Base-by-base conservation (phyloP, 2,329 filamentous ascomycete species). In the Cryoendolithus antarcticus region DNA sequence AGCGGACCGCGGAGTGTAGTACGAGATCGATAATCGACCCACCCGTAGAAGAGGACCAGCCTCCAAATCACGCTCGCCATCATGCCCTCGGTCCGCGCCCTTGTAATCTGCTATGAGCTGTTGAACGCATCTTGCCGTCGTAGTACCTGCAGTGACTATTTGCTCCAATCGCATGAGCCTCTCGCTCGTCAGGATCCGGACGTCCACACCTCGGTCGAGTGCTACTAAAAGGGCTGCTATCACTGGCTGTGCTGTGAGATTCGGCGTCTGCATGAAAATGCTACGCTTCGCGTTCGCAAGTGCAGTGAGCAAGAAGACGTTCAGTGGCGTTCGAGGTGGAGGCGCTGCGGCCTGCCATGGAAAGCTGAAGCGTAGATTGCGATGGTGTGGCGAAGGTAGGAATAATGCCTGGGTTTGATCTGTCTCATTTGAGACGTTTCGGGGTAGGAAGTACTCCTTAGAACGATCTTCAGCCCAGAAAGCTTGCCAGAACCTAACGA, bases 191-290 rank as follows among this genome's bases (percentile, higher is more conserved):
- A 54, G 38, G n/a, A 61, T 49, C 11, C 41, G 44, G 54, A 93
- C 74, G 39, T 80, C 60, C 8, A 91, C 72, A 1, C 83, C 82
- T 1, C 82, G 70, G 3, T 61, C 48, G 0, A 89, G 61, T 0
- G 81, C 80, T 1, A 62, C 62, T 1, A 81, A 48, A 0, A 93
- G 56, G 0, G 72, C 75, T 0, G 70, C 60, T 0, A 86, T 61
- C 0, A 84, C 75, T 0, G 80, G 70, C 35, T 67, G 65, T 0
- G 76, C 76, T 0, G 85, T 93, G 2, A 91, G 54, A 41, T 91
- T 93, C 0, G 85, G 85, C 0, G 84, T 86, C 47, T 86, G 74
- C 3, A 91, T 70, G 42, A 75, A 77, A 38, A 91, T 77, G 10
- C 62, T 65, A 8, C 55, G 62, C 27, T 66, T 63, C 0, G 83